Percentiles rank a stretch among this genome's conserved stretches.
phyloP scores from a whole-genome alignment of 2,329 filamentous ascomycete genomes.

The Paraphaeosphaeria minitans region DNA sequence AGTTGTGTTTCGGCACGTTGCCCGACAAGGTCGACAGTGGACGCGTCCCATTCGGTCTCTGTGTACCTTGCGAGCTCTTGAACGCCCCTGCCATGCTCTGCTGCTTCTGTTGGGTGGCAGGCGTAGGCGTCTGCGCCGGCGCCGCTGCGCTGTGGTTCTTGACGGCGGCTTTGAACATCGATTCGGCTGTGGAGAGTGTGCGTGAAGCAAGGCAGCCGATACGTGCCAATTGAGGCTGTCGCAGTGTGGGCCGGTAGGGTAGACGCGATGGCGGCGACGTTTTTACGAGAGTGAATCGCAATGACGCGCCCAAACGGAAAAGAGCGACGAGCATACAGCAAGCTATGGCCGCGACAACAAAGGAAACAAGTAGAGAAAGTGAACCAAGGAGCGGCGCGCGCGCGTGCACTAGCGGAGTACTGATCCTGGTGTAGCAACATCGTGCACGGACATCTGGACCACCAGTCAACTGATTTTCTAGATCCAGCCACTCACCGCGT shows the following conservation, averaged over 20 bases:
- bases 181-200: constrained; percentile 20
- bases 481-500: too few relatives aligned
- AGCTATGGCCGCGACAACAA: constrained; percentile 30
- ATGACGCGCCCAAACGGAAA: constrained; percentile 37
- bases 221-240: constrained; percentile 14
- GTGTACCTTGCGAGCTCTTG: constrained; percentile 43
- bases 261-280: constrained; percentile 27
- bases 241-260: constrained; percentile 21
- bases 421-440: constrained; percentile 22
- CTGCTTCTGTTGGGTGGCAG: constrained; percentile 26
- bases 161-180: constrained; percentile 51
- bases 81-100: constrained; percentile 47
- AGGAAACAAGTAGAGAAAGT: constrained; percentile 29
- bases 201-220: constrained; percentile 25
- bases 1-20: constrained; percentile 41
- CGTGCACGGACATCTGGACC: too few relatives aligned
- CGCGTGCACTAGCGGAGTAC: constrained; percentile 23
- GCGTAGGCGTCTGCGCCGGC: constrained; percentile 29
- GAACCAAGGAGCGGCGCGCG: constrained; percentile 31
- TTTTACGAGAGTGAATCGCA: constrained; percentile 36
- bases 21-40: constrained; percentile 35
- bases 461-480: too few relatives aligned
- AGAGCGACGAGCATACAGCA: constrained; percentile 48
- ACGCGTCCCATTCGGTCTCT: constrained; percentile 35
- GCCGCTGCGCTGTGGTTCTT: constrained; percentile 46